Conservation (phyloP, 768 basidiomycete species). For the Boletus tylopilopsis region DNA sequence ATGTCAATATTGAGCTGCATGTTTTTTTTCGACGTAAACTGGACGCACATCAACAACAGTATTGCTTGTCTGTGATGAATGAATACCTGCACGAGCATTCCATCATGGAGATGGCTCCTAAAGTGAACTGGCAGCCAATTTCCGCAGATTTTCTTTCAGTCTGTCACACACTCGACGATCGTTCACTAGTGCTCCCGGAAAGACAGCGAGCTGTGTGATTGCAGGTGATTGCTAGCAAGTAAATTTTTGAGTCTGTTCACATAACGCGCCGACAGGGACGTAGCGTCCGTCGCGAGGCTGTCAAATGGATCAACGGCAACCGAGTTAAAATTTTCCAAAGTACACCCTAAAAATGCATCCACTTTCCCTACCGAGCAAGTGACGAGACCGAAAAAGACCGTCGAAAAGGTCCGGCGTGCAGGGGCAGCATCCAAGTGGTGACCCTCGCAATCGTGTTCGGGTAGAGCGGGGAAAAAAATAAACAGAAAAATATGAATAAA, state of each 20-base stretch:
- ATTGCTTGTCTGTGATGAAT: constrained; percentile 2
- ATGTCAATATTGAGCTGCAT: constrained; percentile 7
- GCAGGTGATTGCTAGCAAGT: background rate
- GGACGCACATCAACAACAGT: constrained; percentile 6
- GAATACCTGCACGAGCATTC: background rate
- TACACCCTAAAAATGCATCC: background rate
- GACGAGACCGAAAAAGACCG: background rate
- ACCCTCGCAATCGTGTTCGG: constrained; percentile 13
- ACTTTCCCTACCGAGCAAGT: constrained; percentile 13
- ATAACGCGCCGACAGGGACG: background rate
- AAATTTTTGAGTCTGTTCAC: background rate
- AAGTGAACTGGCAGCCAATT: constrained; percentile 7
- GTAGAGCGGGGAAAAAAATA: constrained; percentile 1
- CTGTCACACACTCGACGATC: constrained; percentile 9
- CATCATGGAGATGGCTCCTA: background rate
- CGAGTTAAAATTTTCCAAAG: constrained; percentile 2
- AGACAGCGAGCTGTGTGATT: constrained; percentile 1
- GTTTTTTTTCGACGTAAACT: constrained; percentile 19
- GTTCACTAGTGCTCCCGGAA: background rate
- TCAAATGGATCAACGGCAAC: background rate
- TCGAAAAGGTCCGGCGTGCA: constrained; percentile 1
- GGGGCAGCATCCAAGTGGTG: background rate
- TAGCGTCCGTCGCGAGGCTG: constrained; percentile 6
- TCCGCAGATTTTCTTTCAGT: background rate
- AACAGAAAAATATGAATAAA: no score